These are phyloP conservation scores for Mentha longifolia DNA, from an alignment of 257 asterid species.

Conservation along the genomic window DNA sequence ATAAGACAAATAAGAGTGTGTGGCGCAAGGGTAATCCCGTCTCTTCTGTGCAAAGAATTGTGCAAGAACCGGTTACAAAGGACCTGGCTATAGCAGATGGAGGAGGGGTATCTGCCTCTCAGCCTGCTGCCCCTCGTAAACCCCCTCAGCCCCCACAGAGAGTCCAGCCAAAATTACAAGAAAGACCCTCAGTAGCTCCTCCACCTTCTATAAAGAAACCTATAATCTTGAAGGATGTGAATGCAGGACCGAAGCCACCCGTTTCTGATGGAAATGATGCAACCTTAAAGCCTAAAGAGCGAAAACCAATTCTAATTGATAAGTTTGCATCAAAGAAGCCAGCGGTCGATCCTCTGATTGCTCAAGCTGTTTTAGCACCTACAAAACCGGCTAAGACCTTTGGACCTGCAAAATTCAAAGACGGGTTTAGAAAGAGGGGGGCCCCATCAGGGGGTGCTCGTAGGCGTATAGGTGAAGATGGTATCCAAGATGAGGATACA, in stretches of 20 bases:
- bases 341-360: constrained; percentile 67
- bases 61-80: constrained; percentile 55
- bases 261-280: constrained; percentile 49
- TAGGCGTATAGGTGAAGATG: constrained; percentile 58
- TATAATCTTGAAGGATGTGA: constrained; percentile 79
- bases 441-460: constrained; percentile 65
- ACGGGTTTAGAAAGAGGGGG: constrained; percentile 65
- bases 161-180: constrained; percentile 64
- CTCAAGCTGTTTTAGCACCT: constrained; percentile 85
- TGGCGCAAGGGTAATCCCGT: constrained; percentile 99
- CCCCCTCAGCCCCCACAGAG: constrained; percentile 65
- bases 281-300: constrained; percentile 55
- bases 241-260: constrained; percentile 59
- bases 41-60: constrained; percentile 60
- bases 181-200: constrained; percentile 82
- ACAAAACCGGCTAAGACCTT: constrained; percentile 69
- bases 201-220: constrained; percentile 67
- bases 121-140: constrained; percentile 46
- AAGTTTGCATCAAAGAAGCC: constrained; percentile 94
- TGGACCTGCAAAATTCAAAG: constrained; percentile 69
- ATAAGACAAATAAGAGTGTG: constrained; percentile 71
- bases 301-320: constrained; percentile 88
- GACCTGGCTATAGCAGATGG: constrained; percentile 45
- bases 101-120: constrained; percentile 46
- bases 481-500: constrained; percentile 65